Base-by-base conservation (phyloP, 176 grass and related monocot genomes). In the Musa schizocarpa region DNA sequence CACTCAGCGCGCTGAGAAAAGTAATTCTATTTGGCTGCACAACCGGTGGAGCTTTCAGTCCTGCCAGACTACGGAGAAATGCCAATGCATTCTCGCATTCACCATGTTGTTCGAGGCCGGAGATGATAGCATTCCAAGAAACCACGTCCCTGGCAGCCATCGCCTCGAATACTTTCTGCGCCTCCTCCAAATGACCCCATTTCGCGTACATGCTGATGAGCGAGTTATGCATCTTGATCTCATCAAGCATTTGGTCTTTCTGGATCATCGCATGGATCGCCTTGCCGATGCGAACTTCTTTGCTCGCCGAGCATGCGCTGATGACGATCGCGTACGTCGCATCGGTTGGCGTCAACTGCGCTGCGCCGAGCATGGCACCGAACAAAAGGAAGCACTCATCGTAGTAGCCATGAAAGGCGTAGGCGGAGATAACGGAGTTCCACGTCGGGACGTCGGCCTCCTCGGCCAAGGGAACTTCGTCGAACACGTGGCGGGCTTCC, bases 191-290 rank as follows among this genome's bases (percentile, higher is more conserved):
- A 29, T 17, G 13, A 2, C 63, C 76, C 50, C 22, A 78, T 67
- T 68, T 78, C 53, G 76, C 51, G 19, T 78, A 78, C 76, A 78
- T 78, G 63, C 17, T 68, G 21, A 78, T 68, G 50, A 78, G 76
- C 53, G 76, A 66, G 50, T 78, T 78, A 6, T 27, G 63, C 22
- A 54, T 54, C 76, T 68, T 78, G 50, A 12, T 78, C 63, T 26
- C 50, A 29, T 68, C 50, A 1, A 19, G 23, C 22, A 21, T 54
- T n/a, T 54, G 63, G 11, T 78, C 63, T 27, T 78, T 78, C 13
- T 68, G 21, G 12, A 55, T 54, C 76, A 78, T 78, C 12, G 63
- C 61, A 54, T 78, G 76, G 4, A 78, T 12, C n/a, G 19, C 49
- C 76, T 34, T 68, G 19, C 76, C 76, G 12, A 78, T 25, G 13